A percentile compares a stretch with the other conserved stretches of the same genome.
phyloP scores from a whole-genome alignment of 306 rosid species.

The Gastrolobium villosum region DNA sequence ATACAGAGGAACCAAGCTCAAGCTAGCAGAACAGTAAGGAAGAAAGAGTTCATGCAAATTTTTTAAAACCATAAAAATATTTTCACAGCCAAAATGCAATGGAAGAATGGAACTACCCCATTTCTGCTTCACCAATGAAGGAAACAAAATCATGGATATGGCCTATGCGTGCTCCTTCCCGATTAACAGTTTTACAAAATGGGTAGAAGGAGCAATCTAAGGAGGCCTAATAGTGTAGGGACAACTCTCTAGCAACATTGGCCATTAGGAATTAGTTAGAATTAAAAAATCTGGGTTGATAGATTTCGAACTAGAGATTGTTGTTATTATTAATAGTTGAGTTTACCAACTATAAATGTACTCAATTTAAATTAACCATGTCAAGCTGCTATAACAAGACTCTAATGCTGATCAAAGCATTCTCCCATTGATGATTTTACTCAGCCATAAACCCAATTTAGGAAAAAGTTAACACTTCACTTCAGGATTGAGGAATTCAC shows the following conservation, averaged over 20 bases:
- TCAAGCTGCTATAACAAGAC: neutral
- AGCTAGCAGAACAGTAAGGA: neutral
- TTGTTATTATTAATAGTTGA: neutral
- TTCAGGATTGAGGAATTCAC: neutral
- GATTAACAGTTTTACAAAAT: too few species aligned
- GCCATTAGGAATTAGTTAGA: conserved; percentile 51
- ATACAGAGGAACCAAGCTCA: neutral
- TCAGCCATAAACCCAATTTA: neutral
- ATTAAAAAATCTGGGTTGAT: neutral
- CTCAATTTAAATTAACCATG: neutral
- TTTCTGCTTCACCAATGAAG: too few species aligned
- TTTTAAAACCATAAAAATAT: neutral
- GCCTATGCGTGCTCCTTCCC: too few species aligned
- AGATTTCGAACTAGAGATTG: neutral
- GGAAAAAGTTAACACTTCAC: too few species aligned
- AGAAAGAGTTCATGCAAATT: neutral
- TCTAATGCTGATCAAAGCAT: neutral
- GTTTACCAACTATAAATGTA: neutral
- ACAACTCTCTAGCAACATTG: conserved; percentile 82
- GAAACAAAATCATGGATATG: too few species aligned
- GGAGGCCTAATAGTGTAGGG: conserved; percentile 46
- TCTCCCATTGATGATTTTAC: neutral
- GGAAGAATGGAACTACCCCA: conserved; percentile 15
- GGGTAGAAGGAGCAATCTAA: too few species aligned
- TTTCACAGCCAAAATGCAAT: neutral